Evolutionary conservation across 192 early-diverging fungal species (phyloP).

Genomic region (Mortierella alpina): DNA sequence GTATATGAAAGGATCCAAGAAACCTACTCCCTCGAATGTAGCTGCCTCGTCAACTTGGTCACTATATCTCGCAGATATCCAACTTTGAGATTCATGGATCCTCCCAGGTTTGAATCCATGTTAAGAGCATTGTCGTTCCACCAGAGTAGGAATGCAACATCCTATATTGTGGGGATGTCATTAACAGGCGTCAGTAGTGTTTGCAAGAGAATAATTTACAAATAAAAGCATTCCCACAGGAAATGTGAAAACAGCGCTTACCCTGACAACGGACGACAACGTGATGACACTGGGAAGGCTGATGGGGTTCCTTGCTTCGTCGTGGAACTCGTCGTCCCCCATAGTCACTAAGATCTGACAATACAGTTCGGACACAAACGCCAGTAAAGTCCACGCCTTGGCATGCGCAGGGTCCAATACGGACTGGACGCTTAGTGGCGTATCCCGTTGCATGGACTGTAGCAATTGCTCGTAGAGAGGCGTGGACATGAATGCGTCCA

Average conservation of each 20-base stretch:
- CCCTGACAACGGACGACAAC: slow-evolving; percentile 64
- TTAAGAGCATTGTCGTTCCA: slow-evolving; percentile 70
- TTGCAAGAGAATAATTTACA: not conserved
- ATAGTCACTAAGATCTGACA: slow-evolving; percentile 79
- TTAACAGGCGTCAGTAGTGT: too few species aligned
- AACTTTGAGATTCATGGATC: slow-evolving; percentile 55
- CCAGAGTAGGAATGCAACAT: slow-evolving; percentile 79
- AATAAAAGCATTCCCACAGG: slow-evolving; percentile 9
- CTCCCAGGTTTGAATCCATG: slow-evolving; percentile 28
- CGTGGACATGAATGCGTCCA: slow-evolving; percentile 40
- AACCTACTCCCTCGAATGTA: slow-evolving; percentile 80
- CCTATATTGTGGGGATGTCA: slow-evolving; percentile 39
- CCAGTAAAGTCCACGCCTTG: slow-evolving; percentile 69
- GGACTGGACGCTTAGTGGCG: slow-evolving; percentile 19
- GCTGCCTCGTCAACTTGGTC: slow-evolving; percentile 76
- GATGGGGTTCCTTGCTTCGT: slow-evolving; percentile 63
- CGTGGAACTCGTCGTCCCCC: slow-evolving; percentile 90
- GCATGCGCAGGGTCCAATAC: slow-evolving; percentile 51
- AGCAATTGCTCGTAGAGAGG: slow-evolving; percentile 17
- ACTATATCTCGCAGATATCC: slow-evolving; percentile 69
- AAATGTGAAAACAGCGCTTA: slow-evolving; percentile 39
- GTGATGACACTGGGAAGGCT: slow-evolving; percentile 63
- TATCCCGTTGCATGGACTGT: slow-evolving; percentile 18
- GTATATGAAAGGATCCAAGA: not conserved
- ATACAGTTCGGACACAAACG: slow-evolving; percentile 79